Percentiles rank a stretch among this genome's conserved stretches.
Evolutionary conservation across 495 filamentous ascomycete genomes (phyloP).

Genomic region (Neurospora africana): DNA sequence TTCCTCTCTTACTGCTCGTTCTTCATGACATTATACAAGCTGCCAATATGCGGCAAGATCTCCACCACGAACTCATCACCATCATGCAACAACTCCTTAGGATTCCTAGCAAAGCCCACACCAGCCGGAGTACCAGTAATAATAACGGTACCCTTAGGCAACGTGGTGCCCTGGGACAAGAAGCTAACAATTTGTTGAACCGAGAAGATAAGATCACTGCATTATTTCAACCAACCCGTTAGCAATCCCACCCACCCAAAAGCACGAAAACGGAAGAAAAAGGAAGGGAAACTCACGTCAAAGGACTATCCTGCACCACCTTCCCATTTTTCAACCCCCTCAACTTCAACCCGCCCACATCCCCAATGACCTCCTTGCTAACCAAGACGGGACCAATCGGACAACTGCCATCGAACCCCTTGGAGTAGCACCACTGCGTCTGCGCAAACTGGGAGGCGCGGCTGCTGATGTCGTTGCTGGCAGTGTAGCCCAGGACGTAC

Average conservation of each 20-base stretch:
- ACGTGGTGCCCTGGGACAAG: conserved; percentile 38
- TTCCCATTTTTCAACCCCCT: conserved; percentile 38
- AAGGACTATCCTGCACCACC: conserved; percentile 37
- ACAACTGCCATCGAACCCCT: conserved; percentile 37
- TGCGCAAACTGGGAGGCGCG: conserved; percentile 33
- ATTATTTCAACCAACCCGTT: neutral
- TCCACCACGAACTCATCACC: conserved; percentile 39
- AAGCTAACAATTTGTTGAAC: conserved; percentile 36
- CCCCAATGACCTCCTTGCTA: conserved; percentile 34
- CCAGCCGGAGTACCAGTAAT: conserved; percentile 40
- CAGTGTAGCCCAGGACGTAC: conserved; percentile 38
- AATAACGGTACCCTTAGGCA: conserved; percentile 34
- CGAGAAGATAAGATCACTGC: conserved; percentile 37
- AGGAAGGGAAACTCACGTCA: conserved; percentile 29
- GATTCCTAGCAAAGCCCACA: conserved; percentile 31
- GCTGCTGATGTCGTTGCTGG: conserved; percentile 37
- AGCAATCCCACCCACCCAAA: neutral
- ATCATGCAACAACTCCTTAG: conserved; percentile 32
- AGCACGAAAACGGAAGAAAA: neutral
- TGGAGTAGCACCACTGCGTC: conserved; percentile 38
- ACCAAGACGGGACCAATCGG: conserved; percentile 47
- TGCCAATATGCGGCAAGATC: conserved; percentile 36
- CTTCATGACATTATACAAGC: conserved; percentile 33
- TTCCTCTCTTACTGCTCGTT: conserved; percentile 25
- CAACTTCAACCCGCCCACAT: conserved; percentile 26